phyloP scores from a whole-genome alignment of 495 filamentous ascomycete species.

The Daldinia decipiens region DNA sequence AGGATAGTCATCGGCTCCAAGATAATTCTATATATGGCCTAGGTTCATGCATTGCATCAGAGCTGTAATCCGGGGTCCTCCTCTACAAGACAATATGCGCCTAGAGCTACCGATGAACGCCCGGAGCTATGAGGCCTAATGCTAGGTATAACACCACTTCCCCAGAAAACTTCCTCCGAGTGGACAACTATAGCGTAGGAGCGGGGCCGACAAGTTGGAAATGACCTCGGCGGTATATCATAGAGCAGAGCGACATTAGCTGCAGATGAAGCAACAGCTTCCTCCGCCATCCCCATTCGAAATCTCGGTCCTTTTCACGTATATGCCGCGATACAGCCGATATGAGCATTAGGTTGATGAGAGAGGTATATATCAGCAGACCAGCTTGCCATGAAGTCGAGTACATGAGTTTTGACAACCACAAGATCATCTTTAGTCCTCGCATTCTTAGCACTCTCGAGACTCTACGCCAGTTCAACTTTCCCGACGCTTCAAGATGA shows the following conservation, averaged over 20 bases:
- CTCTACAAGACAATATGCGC: background rate
- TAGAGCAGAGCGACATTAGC: conserved; percentile 11
- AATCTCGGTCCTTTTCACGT: conserved; percentile 39
- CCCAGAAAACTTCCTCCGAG: conserved; percentile 12
- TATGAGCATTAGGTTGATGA: conserved; percentile 1
- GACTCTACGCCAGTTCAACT: background rate
- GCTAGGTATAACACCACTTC: conserved; percentile 14
- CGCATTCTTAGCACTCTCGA: background rate
- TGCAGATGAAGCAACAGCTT: conserved; percentile 10
- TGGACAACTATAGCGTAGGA: conserved; percentile 24
- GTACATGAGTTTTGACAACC: conserved; percentile 11
- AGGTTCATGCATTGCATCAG: conserved; percentile 28
- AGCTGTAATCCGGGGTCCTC: conserved; percentile 35
- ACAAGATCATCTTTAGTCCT: conserved; percentile 6
- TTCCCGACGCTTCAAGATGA: conserved; percentile 29
- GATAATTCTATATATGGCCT: conserved; percentile 10
- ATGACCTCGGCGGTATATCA: conserved; percentile 37
- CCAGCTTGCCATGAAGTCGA: conserved; percentile 5
- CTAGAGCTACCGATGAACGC: conserved; percentile 38
- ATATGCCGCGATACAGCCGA: conserved; percentile 22
- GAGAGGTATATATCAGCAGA: conserved; percentile 27
- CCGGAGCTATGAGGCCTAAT: conserved; percentile 38
- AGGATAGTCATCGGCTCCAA: conserved; percentile 1
- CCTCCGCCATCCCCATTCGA: conserved; percentile 16
- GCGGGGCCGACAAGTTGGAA: conserved; percentile 2